Percentiles rank a stretch among this genome's conserved stretches.
These are phyloP conservation scores for Neospora caninum DNA, from an alignment of 169 alveolate species.

Conservation along the genomic window DNA sequence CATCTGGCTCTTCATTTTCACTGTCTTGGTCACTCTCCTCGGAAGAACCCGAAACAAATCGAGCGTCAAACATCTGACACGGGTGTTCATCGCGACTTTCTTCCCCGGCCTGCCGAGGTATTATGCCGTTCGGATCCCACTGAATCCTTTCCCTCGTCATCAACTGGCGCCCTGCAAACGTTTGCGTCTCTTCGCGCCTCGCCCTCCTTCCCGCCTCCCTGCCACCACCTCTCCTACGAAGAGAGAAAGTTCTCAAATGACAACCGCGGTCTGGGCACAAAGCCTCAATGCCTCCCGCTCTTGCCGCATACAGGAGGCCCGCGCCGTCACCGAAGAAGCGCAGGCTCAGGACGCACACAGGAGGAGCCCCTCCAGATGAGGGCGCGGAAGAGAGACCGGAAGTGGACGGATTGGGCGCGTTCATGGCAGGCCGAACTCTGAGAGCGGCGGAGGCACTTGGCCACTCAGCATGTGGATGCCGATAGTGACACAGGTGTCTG, in stretches of 20 bases:
- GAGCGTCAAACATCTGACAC: too few relatives aligned
- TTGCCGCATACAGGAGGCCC: neutral
- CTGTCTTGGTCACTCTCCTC: neutral
- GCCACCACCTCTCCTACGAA: neutral
- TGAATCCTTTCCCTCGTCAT: neutral
- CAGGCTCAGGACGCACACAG: neutral
- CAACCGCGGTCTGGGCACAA: neutral
- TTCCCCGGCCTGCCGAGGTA: neutral
- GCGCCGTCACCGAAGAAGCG: constrained; percentile 7
- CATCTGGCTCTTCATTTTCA: neutral
- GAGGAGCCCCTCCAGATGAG: neutral
- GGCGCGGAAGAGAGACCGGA: neutral
- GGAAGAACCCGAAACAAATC: too few relatives aligned
- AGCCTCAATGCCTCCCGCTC: constrained; percentile 13
- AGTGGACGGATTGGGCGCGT: neutral
- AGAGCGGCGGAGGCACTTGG: neutral
- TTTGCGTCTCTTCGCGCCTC: neutral
- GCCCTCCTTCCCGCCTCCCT: neutral
- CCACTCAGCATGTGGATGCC: neutral
- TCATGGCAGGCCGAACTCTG: neutral
- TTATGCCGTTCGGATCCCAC: neutral
- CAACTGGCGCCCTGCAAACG: neutral
- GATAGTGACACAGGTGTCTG: neutral
- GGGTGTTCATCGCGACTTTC: too few relatives aligned
- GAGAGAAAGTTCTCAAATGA: neutral